Evolutionary conservation across 352 stramenopile species (phyloP).

Genomic region (Pythium rishiriense): DNA sequence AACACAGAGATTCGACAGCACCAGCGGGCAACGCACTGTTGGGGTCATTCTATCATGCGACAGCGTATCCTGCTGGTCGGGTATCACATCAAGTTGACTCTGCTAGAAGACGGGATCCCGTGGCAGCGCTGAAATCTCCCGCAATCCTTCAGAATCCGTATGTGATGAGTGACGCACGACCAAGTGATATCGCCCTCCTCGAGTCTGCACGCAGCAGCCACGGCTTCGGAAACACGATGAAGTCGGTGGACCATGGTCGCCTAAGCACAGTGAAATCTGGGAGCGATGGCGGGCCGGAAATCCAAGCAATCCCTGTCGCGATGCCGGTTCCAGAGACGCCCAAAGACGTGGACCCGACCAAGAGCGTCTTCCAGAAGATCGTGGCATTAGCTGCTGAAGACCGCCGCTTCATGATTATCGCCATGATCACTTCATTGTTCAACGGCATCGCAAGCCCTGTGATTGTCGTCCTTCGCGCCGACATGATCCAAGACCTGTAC

Average conservation of each 20-base stretch:
- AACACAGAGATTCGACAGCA: conserved; percentile 57
- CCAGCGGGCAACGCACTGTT: neutral
- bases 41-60: conserved; percentile 9
- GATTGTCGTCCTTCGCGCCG: conserved; percentile 21
- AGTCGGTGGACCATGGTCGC: conserved; percentile 10
- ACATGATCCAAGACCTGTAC: conserved; percentile 31
- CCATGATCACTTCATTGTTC: conserved; percentile 23
- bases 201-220: conserved; percentile 13
- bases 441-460: conserved; percentile 24
- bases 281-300: neutral
- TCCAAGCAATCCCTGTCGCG: neutral
- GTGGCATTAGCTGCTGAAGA: conserved; percentile 17
- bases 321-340: neutral
- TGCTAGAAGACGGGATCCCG: neutral
- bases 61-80: neutral
- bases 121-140: conserved; percentile 3
- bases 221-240: neutral
- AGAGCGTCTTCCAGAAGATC: conserved; percentile 20
- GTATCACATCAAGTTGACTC: neutral
- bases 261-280: neutral
- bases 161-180: conserved; percentile 2
- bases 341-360: neutral
- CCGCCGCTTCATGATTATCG: conserved; percentile 21
- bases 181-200: conserved; percentile 27
- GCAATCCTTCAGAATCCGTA: conserved; percentile 2